A percentile compares a stretch with the other conserved stretches of the same genome.
These are phyloP conservation scores for Buxus sempervirens DNA, from an alignment of 164 flowering plant genomes.

Conservation along the genomic window DNA sequence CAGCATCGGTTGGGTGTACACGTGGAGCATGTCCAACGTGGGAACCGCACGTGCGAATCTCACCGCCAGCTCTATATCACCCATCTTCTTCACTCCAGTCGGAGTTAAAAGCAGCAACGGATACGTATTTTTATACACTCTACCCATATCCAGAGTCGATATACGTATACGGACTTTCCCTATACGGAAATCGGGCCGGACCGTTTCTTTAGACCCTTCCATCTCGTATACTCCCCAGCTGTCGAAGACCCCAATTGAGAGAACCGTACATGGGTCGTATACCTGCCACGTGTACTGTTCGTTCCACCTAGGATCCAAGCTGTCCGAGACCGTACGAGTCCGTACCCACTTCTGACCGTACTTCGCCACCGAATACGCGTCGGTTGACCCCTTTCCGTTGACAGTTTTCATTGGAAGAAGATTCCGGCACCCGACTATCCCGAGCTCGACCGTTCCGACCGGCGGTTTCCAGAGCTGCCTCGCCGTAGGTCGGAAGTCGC, in stretches of 20 bases:
- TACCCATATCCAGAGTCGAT: slow-evolving; percentile 60
- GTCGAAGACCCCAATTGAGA: slow-evolving; percentile 73
- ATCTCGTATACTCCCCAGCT: slow-evolving; percentile 36
- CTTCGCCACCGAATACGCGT: slow-evolving; percentile 81
- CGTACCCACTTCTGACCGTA: slow-evolving; percentile 90
- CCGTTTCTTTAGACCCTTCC: slow-evolving; percentile 33
- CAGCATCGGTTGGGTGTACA: slow-evolving; percentile 63
- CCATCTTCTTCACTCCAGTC: slow-evolving; percentile 65
- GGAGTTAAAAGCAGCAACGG: slow-evolving; percentile 48
- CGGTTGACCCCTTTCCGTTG: slow-evolving; percentile 63
- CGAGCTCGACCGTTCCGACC: slow-evolving; percentile 72
- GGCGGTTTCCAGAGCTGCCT: slow-evolving; percentile 87
- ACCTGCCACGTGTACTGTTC: slow-evolving; percentile 95
- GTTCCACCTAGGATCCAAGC: slow-evolving; percentile 79
- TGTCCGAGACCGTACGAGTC: slow-evolving; percentile 61
- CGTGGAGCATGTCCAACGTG: slow-evolving; percentile 56
- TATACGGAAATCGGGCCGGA: slow-evolving; percentile 55
- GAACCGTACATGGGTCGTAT: slow-evolving; percentile 80
- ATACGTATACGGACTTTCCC: slow-evolving; percentile 86
- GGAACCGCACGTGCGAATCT: slow-evolving; percentile 49
- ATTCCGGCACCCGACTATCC: slow-evolving; percentile 67
- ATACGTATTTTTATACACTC: slow-evolving; percentile 55
- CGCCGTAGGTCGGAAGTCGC: slow-evolving; percentile 86
- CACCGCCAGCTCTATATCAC: slow-evolving; percentile 74
- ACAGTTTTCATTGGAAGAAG: slow-evolving; percentile 66